phyloP scores from a whole-genome alignment of 192 early-diverging fungal genomes.

The Rhizophagus sp. region DNA sequence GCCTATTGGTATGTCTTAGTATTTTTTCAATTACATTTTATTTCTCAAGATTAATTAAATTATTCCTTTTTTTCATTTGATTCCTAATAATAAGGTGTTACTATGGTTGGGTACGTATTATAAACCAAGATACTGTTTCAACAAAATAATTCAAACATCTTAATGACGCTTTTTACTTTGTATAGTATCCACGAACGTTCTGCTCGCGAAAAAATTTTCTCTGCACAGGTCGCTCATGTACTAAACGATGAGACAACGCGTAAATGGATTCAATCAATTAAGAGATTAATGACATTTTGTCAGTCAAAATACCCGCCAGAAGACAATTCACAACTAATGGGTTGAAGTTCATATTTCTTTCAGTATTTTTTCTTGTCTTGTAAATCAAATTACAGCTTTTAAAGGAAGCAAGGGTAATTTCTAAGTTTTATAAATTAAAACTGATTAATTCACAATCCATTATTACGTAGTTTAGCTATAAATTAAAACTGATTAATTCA shows the following conservation, averaged over 20 bases:
- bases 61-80: background rate
- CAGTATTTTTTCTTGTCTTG: background rate
- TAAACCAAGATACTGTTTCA: background rate
- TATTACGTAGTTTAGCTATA: too few relatives aligned
- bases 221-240: constrained; percentile 94
- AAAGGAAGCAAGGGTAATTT: too few relatives aligned
- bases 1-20: constrained; percentile 74
- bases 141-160: background rate
- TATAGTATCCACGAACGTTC: constrained; percentile 94
- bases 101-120: constrained; percentile 79
- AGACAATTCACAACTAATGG: constrained; percentile 43
- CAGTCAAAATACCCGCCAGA: constrained; percentile 89
- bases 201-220: constrained; percentile 95
- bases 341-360: background rate
- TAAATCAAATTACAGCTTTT: background rate
- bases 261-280: constrained; percentile 99
- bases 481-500: too few relatives aligned
- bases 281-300: constrained; percentile 95
- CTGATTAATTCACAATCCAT: too few relatives aligned
- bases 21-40: background rate
- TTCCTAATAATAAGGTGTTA: constrained; percentile 53
- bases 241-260: constrained; percentile 95
- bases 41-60: background rate
- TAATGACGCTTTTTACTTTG: background rate
- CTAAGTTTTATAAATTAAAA: too few relatives aligned